Base-by-base conservation (phyloP, 2,329 filamentous ascomycete genomes). In the Phaeosphaeriaceae sp. region DNA sequence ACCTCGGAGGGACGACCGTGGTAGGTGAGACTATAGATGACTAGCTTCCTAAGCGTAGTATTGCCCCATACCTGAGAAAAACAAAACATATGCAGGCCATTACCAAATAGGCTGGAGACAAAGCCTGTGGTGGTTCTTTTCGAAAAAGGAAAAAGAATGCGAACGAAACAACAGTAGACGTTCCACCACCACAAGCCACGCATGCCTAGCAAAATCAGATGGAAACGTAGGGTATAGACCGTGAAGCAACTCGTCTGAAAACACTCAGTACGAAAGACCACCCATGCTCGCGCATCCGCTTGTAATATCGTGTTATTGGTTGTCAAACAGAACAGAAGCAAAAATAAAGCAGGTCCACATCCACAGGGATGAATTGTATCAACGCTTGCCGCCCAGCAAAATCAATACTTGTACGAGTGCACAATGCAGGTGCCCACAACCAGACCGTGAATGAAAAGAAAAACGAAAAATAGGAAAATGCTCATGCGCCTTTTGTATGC, bases 321-420 rank as follows among this genome's bases (percentile, higher is more conserved):
- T 15, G 17, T 48, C 17, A 27, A 11, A 21, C 27, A 31, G 15
- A 49, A 36, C 25, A 51, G 7, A 44, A 52, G 25, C 7, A 46
- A 53, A 53, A 24, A 20, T 17, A 21, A 22, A 31, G 51, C 60
- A n/a, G n/a, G n/a, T n/a, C n/a, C n/a, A n/a, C n/a, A n/a, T 54
- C 44, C 36, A 40, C 36, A 17, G n/a, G 45, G 21, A 52, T 56
- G 62, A 60, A 62, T 51, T 49, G 46, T 64, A 60, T 67, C 65
- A 71, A 61, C 65, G 68, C 68, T 71, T 66, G 60, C 68, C 68
- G 64, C 68, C 68, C 68, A 62, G 67, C 68, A 65, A 63, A 66
- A 57, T 57, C 27, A 41, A 56, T 47, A 36, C 49, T 62, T 55
- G 60, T 62, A 49, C 53, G 57, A 52, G 41, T 55, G 31, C 48